Base-by-base conservation (phyloP, 2,329 filamentous ascomycete genomes). In the Dothistroma septosporum region DNA sequence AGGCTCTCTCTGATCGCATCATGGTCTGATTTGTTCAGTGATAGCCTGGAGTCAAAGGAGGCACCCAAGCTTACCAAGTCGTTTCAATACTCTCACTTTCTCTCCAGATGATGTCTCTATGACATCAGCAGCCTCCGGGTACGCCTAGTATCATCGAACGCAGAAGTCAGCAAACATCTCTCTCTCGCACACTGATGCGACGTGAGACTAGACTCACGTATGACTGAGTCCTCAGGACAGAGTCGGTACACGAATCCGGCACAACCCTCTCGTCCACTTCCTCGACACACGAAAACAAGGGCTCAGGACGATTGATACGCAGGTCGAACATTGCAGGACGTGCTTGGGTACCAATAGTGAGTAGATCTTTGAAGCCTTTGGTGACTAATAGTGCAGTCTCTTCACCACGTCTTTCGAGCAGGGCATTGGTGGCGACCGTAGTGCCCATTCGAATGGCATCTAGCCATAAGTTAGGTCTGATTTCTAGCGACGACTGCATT, bases 371-470 rank as follows among this genome's bases (percentile, higher is more conserved):
- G 80, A 96, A 96, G 0, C 92, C 92, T 66, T 87, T 87, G 0
- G 91, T 96, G 11, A 95, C 90, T 0, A 96, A 85, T 75, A 97
- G 83, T 12, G 90, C 92, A 72, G 94, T 93, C 68, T 85, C 86
- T 77, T 96, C 92, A 53, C 92, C 92, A 75, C 96, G 96, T 60
- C 92, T 82, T 76, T 97, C 92, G 2, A 97, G 81, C 59, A 97
- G 77, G 0, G 92, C 92, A 74, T 97, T 97, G 0, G 92, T 97
- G 10, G 92, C 92, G 12, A 97, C 92, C 0, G 92, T 97, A 1
- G 92, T 97, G 48, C 92, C 92, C 92, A 97, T 97, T 53, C 92
- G 88, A 73, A 97, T 96, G 58, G 89, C 92, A 68, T 94, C 90
- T 68, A 97, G 95, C 70, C 87, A 28, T 28, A 28, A 28, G 24